A percentile compares a stretch with the other conserved stretches of the same genome.
Conservation (phyloP, 192 early-diverging fungal genomes). For the Tieghemiomyces parasiticus region DNA sequence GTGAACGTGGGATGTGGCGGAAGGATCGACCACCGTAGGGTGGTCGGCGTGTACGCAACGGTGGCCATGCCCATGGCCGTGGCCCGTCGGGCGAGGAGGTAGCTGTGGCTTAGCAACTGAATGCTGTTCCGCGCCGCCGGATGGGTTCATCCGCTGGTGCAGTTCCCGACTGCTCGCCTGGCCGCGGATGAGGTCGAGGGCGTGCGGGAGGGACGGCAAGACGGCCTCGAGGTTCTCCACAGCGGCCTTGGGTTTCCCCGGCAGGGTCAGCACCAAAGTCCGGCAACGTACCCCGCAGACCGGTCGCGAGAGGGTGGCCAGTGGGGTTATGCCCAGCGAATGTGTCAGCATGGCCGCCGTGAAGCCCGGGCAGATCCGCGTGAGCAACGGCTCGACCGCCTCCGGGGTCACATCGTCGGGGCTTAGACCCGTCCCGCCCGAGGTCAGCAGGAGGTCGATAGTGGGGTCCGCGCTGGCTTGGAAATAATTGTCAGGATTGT, state of each 20-base stretch:
- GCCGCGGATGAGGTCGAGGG: conserved; percentile 49
- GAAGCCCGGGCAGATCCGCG: conserved; percentile 55
- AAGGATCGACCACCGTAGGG: neutral
- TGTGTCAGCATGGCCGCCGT: conserved; percentile 57
- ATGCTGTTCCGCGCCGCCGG: too few species aligned
- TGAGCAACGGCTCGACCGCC: conserved; percentile 60
- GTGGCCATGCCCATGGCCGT: too few species aligned
- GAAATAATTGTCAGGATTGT: too few species aligned
- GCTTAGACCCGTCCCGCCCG: conserved; percentile 90
- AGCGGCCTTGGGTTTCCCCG: conserved; percentile 77
- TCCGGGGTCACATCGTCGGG: conserved; percentile 77
- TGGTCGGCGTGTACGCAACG: neutral
- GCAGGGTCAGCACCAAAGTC: conserved; percentile 66
- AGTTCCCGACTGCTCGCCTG: conserved; percentile 36
- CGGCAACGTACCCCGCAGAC: conserved; percentile 41
- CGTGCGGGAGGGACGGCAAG: conserved; percentile 62
- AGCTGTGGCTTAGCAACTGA: too few species aligned
- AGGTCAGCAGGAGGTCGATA: conserved; percentile 53
- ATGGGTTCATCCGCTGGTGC: conserved; percentile 8
- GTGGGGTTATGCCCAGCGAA: conserved; percentile 67
- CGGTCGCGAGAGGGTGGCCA: conserved; percentile 80
- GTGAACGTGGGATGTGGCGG: too few species aligned
- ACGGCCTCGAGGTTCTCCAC: conserved; percentile 71
- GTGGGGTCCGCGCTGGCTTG: neutral
- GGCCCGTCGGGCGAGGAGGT: too few species aligned